Evolutionary conservation across 495 filamentous ascomycete genomes (phyloP), one percentile per base, ranked within the genome.

Genomic region (Aspergillus campestris): DNA sequence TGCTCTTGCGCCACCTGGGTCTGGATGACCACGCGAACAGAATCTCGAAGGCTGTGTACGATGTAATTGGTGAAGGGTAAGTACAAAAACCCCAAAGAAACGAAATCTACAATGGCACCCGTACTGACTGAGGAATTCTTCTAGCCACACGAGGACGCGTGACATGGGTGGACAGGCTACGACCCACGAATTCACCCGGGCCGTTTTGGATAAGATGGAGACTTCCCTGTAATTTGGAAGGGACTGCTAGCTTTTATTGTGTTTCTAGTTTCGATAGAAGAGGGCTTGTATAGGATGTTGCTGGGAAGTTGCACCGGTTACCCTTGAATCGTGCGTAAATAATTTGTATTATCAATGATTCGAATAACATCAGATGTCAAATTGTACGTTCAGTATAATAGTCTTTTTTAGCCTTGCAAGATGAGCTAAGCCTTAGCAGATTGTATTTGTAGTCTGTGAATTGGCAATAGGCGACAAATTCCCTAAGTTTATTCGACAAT

Each of bases 21-120:
- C 81, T 98, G 9, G 91, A 98, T 62, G 87, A 96, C 64, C 94
- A 96, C 61, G 92, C 92, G 39, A 95, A 96, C 74, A 82, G 92
- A 56, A 95, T 98, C 66, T 94, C 89, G 51, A 94, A 91, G 79
- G 89, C 87, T 46, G 86, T 98, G 42, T 98, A 98, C 61, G 86
- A 87, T 64, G 92, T 97, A 34, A 96, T 98, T 66, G 78, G 79
- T 51, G 86, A 96, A 65, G 89, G 88, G 89, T 94, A 73, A 74
- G 84, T 80, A 71, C 78, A 76, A 2, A 9, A 14, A 34, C 18
- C 47, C 24, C 8, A 9, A 44, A 43, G 33, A 54, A 32, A 63
- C 72, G 52, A 75, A 54, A 15, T 6, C 38, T 31, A 35, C 47
- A 9, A 0, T 6, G n/a, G 27, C 14, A 24, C 31, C 24, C 11